These are phyloP conservation scores for Aspergillus conjunctus DNA, from an alignment of 495 filamentous ascomycete genomes.

Conservation along the genomic window DNA sequence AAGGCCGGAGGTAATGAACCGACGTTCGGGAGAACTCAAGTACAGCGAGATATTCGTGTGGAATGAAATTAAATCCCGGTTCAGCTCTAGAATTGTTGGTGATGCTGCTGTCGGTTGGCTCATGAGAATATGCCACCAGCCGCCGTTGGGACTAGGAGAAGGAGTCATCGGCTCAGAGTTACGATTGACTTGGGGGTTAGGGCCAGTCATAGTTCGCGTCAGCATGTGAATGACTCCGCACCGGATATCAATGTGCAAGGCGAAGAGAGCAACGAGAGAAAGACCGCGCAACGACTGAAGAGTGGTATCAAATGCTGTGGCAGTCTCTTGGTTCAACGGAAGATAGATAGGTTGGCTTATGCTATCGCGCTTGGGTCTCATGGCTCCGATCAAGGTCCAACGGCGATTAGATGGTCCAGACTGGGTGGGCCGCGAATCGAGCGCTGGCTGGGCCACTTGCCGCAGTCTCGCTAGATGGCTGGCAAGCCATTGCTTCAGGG, in stretches of 20 bases:
- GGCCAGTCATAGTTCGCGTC: conserved; percentile 50
- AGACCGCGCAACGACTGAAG: conserved; percentile 78
- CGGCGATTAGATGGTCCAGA: conserved; percentile 56
- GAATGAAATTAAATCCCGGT: conserved; percentile 77
- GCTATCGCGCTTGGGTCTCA: conserved; percentile 58
- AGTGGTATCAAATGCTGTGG: conserved; percentile 80
- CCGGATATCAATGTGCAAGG: conserved; percentile 84
- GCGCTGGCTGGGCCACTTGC: conserved; percentile 58
- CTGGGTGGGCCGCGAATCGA: conserved; percentile 45
- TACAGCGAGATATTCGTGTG: conserved; percentile 76
- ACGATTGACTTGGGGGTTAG: conserved; percentile 39
- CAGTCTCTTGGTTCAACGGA: conserved; percentile 85
- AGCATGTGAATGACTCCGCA: conserved; percentile 74
- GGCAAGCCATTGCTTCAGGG: conserved; percentile 78
- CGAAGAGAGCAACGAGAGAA: conserved; percentile 72
- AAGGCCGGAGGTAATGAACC: conserved; percentile 74
- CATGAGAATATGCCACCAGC: conserved; percentile 71
- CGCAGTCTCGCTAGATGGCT: conserved; percentile 75
- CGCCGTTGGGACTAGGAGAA: conserved; percentile 55
- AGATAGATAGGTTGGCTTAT: conserved; percentile 70
- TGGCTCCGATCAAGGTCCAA: conserved; percentile 73
- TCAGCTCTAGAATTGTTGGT: conserved; percentile 72
- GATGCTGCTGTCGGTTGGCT: conserved; percentile 79
- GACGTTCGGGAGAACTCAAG: conserved; percentile 60
- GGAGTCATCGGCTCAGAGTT: conserved; percentile 48